These are phyloP conservation scores for Rhamnella rubrinervis DNA, from an alignment of 331 rosid genomes.

Conservation along the genomic window DNA sequence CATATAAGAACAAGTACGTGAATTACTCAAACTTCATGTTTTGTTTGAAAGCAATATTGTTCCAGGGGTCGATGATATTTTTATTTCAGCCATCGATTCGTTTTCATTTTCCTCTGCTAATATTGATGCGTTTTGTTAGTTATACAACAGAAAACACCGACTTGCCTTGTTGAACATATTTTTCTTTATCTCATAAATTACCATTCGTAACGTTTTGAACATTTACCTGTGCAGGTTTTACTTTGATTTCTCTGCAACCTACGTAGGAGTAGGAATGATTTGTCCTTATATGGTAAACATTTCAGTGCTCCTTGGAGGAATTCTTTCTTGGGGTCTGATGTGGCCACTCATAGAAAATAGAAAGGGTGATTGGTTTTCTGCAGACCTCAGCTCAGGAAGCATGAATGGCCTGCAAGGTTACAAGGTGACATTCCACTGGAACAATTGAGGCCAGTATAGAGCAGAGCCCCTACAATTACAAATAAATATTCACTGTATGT, in stretches of 20 bases:
- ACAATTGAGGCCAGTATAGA: not conserved
- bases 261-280: conserved; percentile 80
- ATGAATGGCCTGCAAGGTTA: conserved; percentile 66
- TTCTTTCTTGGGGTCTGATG: conserved; percentile 81
- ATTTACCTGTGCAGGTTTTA: conserved; percentile 44
- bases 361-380: conserved; percentile 56
- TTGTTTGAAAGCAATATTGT: not conserved
- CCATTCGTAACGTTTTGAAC: not conserved
- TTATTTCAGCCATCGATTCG: not conserved
- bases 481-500: not conserved
- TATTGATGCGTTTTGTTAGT: not conserved
- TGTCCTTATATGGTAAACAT: conserved; percentile 72
- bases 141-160: not conserved
- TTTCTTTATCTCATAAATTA: not conserved
- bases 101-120: not conserved
- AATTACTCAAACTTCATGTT: not conserved
- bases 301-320: conserved; percentile 71
- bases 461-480: not conserved
- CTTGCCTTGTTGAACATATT: not conserved
- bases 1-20: conserved; percentile 20
- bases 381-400: conserved; percentile 16
- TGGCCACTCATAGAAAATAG: conserved; percentile 70
- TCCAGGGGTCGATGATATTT: too few species aligned
- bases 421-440: conserved; percentile 39
- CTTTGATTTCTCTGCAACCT: conserved; percentile 73